A percentile compares a stretch with the other conserved stretches of the same genome.
Conservation (phyloP, 83 land plant genomes). For the Isoetes engelmannii region DNA sequence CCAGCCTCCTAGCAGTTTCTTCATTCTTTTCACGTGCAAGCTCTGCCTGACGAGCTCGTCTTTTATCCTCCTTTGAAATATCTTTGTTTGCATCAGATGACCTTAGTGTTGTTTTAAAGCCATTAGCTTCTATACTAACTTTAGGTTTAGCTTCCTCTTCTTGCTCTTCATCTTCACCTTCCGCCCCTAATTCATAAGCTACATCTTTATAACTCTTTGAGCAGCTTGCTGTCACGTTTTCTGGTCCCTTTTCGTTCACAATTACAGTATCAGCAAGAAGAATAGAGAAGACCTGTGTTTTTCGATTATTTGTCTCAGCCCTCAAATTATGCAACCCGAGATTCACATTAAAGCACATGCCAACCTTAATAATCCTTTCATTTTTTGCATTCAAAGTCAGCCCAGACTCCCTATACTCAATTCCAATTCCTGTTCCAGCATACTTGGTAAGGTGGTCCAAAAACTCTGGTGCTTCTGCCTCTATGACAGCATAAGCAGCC, state of each 20-base stretch:
- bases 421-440: slow-evolving; percentile 95
- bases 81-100: too few relatives aligned
- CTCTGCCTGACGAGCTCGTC: slow-evolving; percentile 90
- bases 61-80: too few relatives aligned
- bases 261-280: slow-evolving; percentile 81
- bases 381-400: slow-evolving; percentile 70
- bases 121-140: slow-evolving; percentile 35
- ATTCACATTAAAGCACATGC: slow-evolving; percentile 86
- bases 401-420: slow-evolving; percentile 93
- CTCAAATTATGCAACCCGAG: slow-evolving; percentile 80
- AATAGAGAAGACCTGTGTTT: slow-evolving; percentile 59
- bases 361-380: slow-evolving; percentile 57
- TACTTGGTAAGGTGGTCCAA: slow-evolving; percentile 58
- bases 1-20: slow-evolving; percentile 87
- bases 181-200: slow-evolving; percentile 85
- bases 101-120: too few relatives aligned
- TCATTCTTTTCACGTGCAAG: slow-evolving; percentile 92
- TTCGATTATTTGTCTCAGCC: slow-evolving; percentile 42
- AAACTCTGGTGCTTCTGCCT: slow-evolving; percentile 67
- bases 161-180: slow-evolving; percentile 46
- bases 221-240: slow-evolving; percentile 49
- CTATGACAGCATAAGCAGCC: slow-evolving; percentile 59
- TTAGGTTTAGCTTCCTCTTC: slow-evolving; percentile 36
- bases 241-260: slow-evolving; percentile 41
- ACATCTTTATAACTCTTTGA: slow-evolving; percentile 71